Base-by-base conservation (phyloP, 2,329 filamentous ascomycete species). In the Aspergillus pseudonomiae region DNA sequence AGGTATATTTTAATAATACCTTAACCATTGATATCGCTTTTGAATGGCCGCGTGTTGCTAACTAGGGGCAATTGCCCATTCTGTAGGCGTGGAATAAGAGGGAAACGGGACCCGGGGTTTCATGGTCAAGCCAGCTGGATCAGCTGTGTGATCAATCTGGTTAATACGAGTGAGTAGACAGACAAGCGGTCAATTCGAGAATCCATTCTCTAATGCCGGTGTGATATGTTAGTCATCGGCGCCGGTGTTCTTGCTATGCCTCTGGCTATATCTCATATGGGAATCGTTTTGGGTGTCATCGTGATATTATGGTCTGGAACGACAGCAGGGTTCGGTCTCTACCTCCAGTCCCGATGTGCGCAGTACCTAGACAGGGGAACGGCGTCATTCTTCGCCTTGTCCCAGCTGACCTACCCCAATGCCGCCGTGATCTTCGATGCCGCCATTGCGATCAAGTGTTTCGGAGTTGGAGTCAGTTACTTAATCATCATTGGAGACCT, bases 401-500 rank as follows among this genome's bases (percentile, higher is more conserved):
- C 93, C 16, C 94, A 99, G 77, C 88, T 99, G 67, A 98, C 95
- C 6, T 99, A 98, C 73, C 95, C 95, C 1, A 97, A 97, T 76
- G 93, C 94, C 2, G 92, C 95, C 10, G 93, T 99, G 54, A 85
- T 98, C 53, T 99, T 99, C 77, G 95, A 99, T 79, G 89, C 90
- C 7, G 95, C 95, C 6, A 99, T 99, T 75, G 93, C 94, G 14
- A 89, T 99, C 74, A 99, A 99, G 78, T 99, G 95, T 79, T 99
- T 99, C 75, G 95, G 95, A 43, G 95, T 99, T 11, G 95, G 92
- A 26, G 92, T 98, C 64, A 97, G 93, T 71, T 99, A 99, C 80
- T 87, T 99, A 72, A 99, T 99, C 74, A 98, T 99, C 73, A 98
- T 99, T 70, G 95, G 95, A 57, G 95, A 99, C 77, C 82, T 99